Percentiles rank a stretch among this genome's conserved stretches.
These are phyloP conservation scores for Blastomyces emzantsi DNA, from an alignment of 2,329 filamentous ascomycete genomes.

Conservation along the genomic window DNA sequence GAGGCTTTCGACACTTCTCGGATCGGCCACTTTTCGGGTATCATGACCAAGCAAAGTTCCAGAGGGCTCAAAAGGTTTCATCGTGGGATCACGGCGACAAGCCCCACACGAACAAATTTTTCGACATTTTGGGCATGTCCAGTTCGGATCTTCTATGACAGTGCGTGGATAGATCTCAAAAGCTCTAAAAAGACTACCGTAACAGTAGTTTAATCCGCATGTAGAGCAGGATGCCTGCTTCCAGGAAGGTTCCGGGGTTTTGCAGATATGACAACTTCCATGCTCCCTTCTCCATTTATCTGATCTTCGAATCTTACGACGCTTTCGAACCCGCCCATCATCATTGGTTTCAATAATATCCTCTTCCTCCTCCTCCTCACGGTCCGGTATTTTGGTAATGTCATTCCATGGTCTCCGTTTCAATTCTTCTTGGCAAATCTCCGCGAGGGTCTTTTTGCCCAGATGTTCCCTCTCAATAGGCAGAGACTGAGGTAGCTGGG, in stretches of 20 bases:
- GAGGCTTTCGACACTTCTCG: slow-evolving; percentile 77
- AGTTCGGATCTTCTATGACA: slow-evolving; percentile 69
- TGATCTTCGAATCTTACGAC: slow-evolving; percentile 46
- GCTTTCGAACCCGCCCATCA: slow-evolving; percentile 53
- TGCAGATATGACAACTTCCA: slow-evolving; percentile 70
- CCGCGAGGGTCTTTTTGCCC: slow-evolving; percentile 71
- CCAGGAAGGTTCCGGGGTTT: slow-evolving; percentile 69
- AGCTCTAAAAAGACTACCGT: slow-evolving; percentile 81
- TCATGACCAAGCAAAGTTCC: slow-evolving; percentile 85
- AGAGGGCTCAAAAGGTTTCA: slow-evolving; percentile 73
- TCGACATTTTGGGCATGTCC: slow-evolving; percentile 81
- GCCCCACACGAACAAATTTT: slow-evolving; percentile 78
- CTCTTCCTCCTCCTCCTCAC: slow-evolving; percentile 26
- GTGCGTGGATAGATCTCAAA: slow-evolving; percentile 83
- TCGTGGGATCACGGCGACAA: slow-evolving; percentile 61
- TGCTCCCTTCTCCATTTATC: slow-evolving; percentile 44
- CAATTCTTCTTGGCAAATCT: slow-evolving; percentile 90
- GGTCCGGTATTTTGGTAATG: slow-evolving; percentile 52
- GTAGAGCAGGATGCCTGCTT: slow-evolving; percentile 72
- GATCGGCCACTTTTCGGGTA: slow-evolving; percentile 81
- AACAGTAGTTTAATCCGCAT: slow-evolving; percentile 76
- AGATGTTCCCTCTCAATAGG: slow-evolving; percentile 57
- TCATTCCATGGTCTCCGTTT: slow-evolving; percentile 72
- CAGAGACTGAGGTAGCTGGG: slow-evolving; percentile 54
- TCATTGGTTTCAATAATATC: slow-evolving; percentile 46